Evolutionary conservation across 75 land plant genomes (phyloP).

Genomic region (Ceratopteris richardii): DNA sequence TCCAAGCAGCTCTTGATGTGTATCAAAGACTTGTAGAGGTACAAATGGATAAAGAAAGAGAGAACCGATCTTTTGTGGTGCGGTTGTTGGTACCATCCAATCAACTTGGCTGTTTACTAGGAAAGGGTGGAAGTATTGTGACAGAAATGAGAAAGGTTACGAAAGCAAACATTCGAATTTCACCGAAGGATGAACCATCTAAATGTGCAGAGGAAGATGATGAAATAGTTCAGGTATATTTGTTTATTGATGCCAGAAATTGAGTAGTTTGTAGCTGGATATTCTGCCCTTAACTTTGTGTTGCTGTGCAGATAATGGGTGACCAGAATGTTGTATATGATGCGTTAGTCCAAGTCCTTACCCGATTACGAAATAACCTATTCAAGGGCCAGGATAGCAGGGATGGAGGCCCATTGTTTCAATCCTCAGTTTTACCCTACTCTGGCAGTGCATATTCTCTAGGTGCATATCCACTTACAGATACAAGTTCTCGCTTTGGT

Average conservation of each 20-base stretch:
- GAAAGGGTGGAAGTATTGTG: constrained; percentile 46
- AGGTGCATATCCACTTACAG: too few species aligned
- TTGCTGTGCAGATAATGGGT: constrained; percentile 63
- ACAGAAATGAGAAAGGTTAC: constrained; percentile 48
- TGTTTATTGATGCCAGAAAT: too few species aligned
- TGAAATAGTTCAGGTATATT: constrained; percentile 62
- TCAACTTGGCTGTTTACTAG: constrained; percentile 55
- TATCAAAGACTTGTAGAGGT: not conserved
- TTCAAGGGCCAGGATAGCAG: constrained; percentile 54
- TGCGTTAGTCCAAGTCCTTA: constrained; percentile 68
- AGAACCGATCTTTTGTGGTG: constrained; percentile 1
- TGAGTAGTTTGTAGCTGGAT: too few species aligned
- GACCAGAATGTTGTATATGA: constrained; percentile 60
- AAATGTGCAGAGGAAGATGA: constrained; percentile 38
- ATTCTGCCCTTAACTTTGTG: too few species aligned
- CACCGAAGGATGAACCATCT: constrained; percentile 32
- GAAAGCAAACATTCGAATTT: constrained; percentile 46
- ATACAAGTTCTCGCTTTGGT: too few species aligned
- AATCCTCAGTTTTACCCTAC: too few species aligned
- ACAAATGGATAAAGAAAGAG: constrained; percentile 4
- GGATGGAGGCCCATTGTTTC: too few species aligned
- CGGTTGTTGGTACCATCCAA: constrained; percentile 50
- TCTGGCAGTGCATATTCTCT: too few species aligned
- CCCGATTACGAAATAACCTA: constrained; percentile 60
- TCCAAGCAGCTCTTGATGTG: constrained; percentile 73